phyloP scores from a whole-genome alignment of 805 yeast species.

The Yamadazyma phyllophila region DNA sequence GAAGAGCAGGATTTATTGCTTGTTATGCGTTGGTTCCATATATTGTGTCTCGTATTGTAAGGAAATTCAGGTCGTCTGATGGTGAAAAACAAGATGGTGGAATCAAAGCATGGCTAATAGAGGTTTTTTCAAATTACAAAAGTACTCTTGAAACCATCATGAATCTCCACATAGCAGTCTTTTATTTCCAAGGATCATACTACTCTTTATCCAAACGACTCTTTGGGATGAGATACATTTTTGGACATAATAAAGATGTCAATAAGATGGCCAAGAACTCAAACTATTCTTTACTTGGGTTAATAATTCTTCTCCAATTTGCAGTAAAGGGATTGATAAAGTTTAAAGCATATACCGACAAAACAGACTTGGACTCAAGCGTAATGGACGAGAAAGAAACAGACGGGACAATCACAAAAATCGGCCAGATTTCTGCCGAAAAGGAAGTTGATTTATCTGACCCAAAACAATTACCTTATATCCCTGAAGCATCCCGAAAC shows the following conservation, averaged over 20 bases:
- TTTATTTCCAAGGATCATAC: conserved; percentile 80
- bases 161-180: conserved; percentile 74
- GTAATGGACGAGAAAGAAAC: conserved; percentile 7
- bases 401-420: conserved; percentile 9
- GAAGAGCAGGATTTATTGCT: conserved; percentile 57
- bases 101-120: conserved; percentile 16
- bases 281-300: conserved; percentile 76
- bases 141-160: conserved; percentile 51
- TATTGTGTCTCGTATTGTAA: conserved; percentile 32
- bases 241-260: conserved; percentile 57
- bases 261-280: conserved; percentile 43
- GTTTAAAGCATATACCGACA: conserved; percentile 24
- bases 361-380: conserved; percentile 13
- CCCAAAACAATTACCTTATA: conserved; percentile 55
- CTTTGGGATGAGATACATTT: conserved; percentile 76
- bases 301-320: conserved; percentile 53
- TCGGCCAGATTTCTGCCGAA: conserved; percentile 8
- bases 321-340: conserved; percentile 41
- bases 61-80: conserved; percentile 18
- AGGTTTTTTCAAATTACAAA: conserved; percentile 38
- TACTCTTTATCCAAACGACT: conserved; percentile 75
- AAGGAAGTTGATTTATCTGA: conserved; percentile 49
- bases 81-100: conserved; percentile 6
- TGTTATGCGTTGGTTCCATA: conserved; percentile 67
- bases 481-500: conserved; percentile 65